A percentile compares a stretch with the other conserved stretches of the same genome.
Conservation (phyloP, 371 early-diverging fungal species). For the Fennellomyces sp. region DNA sequence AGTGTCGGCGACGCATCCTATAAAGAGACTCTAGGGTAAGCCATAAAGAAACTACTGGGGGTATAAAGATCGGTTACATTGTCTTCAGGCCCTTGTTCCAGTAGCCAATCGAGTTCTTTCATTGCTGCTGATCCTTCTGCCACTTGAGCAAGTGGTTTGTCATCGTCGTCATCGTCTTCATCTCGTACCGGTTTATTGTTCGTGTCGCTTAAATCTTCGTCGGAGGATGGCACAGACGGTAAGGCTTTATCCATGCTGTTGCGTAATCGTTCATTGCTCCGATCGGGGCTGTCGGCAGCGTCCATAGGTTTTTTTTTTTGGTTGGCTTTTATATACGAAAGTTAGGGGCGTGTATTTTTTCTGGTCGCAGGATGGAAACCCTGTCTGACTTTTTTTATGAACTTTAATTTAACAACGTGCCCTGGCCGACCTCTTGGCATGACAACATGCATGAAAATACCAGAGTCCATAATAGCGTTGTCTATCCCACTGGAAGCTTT, state of each 20-base stretch:
- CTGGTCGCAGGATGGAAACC: too few relatives aligned
- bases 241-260: background rate
- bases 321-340: background rate
- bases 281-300: constrained; percentile 10
- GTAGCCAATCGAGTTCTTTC: constrained; percentile 34
- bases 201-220: background rate
- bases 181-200: background rate
- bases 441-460: too few relatives aligned
- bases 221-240: constrained; percentile 6
- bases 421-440: too few relatives aligned
- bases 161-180: background rate
- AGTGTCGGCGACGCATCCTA: background rate
- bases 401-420: too few relatives aligned
- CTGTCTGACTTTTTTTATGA: too few relatives aligned
- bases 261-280: background rate
- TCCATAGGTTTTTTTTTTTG: constrained; percentile 9
- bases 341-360: too few relatives aligned
- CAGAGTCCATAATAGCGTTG: too few relatives aligned
- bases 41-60: background rate
- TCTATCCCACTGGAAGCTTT: too few relatives aligned
- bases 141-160: background rate
- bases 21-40: background rate
- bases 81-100: constrained; percentile 15
- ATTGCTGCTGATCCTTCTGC: constrained; percentile 11
- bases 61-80: background rate